Evolutionary conservation across 169 alveolate species (phyloP), one percentile per base, ranked within the genome.

Genomic region (Eimeria sp.): DNA sequence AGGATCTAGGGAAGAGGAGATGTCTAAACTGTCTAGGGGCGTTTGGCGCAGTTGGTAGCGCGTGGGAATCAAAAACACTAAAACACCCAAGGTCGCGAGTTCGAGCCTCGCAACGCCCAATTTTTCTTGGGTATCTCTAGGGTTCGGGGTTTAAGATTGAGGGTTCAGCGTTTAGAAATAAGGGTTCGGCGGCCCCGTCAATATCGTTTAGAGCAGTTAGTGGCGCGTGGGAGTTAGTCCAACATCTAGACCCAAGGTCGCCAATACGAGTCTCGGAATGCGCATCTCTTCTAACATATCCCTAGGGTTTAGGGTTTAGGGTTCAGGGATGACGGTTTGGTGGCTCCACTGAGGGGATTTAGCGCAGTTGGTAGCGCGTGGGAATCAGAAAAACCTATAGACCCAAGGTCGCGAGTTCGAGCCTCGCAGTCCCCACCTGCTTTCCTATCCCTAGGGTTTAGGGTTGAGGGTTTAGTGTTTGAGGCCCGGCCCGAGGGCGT

Each of bases 401-500:
- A 89, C 97, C 97, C 97, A 89, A 95, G 97, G 97, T 95, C 97
- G 94, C 95, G 97, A 95, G 97, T 95, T 95, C 97, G 97, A 95
- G 78, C 97, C 97, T 95, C 97, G 96, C 88, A 93, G 54, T 65
- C 92, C 95, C 95, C 95, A 92, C 27, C 18, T 70, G 14, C 82
- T 3, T 40, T 72, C 11, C 78, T 20, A 25, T 16, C 1, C 11
- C 63, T 67, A 67, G 78, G 78, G 34, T 65, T 65, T 65, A n/a
- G n/a, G 76, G 76, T 65, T n/a, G n/a, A n/a, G n/a, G n/a, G n/a
- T n/a, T n/a, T n/a, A n/a, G n/a, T n/a, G n/a, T n/a, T n/a, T n/a
- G n/a, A n/a, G n/a, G n/a, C n/a, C n/a, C n/a, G n/a, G n/a, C n/a
- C n/a, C n/a, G n/a, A n/a, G n/a, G n/a, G 95, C 95, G 92, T 65